These are phyloP conservation scores for Yamadazyma songkhlaensis DNA, from an alignment of 1,139 yeast genomes.

Conservation along the genomic window DNA sequence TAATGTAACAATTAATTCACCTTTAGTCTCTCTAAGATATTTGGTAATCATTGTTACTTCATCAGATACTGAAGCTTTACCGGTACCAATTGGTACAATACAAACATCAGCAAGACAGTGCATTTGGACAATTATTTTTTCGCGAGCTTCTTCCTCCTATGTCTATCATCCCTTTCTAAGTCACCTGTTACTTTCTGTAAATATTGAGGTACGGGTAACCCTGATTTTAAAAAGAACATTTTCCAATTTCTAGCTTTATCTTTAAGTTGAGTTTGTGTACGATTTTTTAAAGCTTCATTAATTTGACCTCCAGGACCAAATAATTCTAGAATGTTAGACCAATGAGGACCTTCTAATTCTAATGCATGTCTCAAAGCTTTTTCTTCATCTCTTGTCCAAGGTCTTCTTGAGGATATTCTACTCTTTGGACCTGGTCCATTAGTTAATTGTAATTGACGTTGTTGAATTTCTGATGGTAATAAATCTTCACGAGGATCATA, in stretches of 20 bases:
- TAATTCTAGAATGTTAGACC: conserved; percentile 85
- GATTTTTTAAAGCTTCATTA: conserved; percentile 76
- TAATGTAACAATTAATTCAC: conserved; percentile 54
- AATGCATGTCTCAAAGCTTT: conserved; percentile 79
- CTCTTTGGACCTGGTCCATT: conserved; percentile 26
- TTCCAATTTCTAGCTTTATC: conserved; percentile 97
- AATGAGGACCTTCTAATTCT: conserved; percentile 82
- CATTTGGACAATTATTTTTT: conserved; percentile 1
- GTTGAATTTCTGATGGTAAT: conserved; percentile 48
- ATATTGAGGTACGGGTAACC: conserved; percentile 72
- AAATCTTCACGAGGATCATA: conserved; percentile 17
- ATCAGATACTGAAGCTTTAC: conserved; percentile 72
- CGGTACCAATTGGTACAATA: conserved; percentile 84
- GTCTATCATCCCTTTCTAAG: conserved; percentile 52
- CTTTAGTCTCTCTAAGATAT: conserved; percentile 54
- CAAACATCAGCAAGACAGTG: conserved; percentile 82
- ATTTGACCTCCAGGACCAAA: conserved; percentile 92
- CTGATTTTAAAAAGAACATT: conserved; percentile 72
- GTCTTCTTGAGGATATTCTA: conserved; percentile 45
- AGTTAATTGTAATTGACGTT: conserved; percentile 39
- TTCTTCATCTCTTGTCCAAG: conserved; percentile 91
- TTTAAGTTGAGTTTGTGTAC: conserved; percentile 87
- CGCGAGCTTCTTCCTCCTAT: conserved; percentile 35
- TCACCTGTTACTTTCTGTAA: conserved; percentile 85
- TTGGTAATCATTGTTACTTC: conserved; percentile 70